Conservation (phyloP, 75 land plant species). For the Azolla pinnata region DNA sequence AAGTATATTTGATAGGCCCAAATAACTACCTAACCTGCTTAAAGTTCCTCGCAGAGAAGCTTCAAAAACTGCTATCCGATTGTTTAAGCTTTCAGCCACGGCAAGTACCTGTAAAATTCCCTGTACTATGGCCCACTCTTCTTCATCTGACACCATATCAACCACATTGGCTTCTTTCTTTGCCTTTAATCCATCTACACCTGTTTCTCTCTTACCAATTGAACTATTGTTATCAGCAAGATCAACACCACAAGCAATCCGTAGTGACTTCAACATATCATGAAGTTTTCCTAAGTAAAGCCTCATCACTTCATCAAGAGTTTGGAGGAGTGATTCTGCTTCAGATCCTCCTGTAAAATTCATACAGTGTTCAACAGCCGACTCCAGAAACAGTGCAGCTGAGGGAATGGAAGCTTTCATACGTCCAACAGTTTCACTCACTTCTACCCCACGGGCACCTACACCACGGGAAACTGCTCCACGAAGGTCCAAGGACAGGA, state of each 20-base stretch:
- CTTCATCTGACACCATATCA: constrained; percentile 84
- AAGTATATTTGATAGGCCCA: constrained; percentile 51
- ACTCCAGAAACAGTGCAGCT: constrained; percentile 69
- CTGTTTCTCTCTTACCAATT: constrained; percentile 60
- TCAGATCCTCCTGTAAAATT: constrained; percentile 97
- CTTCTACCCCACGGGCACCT: constrained; percentile 94
- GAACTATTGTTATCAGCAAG: constrained; percentile 30
- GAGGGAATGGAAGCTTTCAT: constrained; percentile 99
- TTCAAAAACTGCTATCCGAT: constrained; percentile 89
- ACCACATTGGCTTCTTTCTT: constrained; percentile 46
- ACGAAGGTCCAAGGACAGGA: constrained; percentile 62
- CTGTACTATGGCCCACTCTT: constrained; percentile 97
- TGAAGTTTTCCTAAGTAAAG: constrained; percentile 68
- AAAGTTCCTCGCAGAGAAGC: constrained; percentile 90
- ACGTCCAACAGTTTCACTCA: constrained; percentile 94
- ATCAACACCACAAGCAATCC: constrained; percentile 83
- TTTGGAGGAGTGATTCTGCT: constrained; percentile 73
- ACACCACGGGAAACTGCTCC: constrained; percentile 84
- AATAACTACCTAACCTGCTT: constrained; percentile 55
- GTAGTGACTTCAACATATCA: constrained; percentile 77
- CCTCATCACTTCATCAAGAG: constrained; percentile 81
- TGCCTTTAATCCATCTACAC: constrained; percentile 24
- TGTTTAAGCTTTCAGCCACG: constrained; percentile 78
- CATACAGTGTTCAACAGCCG: constrained; percentile 91
- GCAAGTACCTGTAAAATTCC: constrained; percentile 89